Conservation (phyloP, 164 flowering plant species). For the Stephania cephalantha region DNA sequence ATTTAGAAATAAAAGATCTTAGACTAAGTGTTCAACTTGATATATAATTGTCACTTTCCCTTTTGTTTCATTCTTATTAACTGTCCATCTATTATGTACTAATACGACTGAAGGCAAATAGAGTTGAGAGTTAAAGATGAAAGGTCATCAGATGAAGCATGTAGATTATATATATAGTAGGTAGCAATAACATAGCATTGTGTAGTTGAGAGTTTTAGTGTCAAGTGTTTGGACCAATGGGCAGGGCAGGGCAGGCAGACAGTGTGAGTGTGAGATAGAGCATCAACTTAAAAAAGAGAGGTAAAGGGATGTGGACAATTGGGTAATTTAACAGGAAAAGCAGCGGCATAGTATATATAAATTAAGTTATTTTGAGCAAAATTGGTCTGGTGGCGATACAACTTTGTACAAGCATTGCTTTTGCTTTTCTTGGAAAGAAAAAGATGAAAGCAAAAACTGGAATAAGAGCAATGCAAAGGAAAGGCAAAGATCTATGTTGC, state of each 20-base stretch:
- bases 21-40: neutral
- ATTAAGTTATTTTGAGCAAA: slow-evolving; percentile 10
- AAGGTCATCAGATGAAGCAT: neutral
- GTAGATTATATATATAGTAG: neutral
- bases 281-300: neutral
- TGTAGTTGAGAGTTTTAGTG: neutral
- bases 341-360: slow-evolving; percentile 5
- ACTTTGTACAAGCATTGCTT: slow-evolving; percentile 26
- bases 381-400: slow-evolving; percentile 11
- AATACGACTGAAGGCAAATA: neutral
- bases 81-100: neutral
- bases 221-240: neutral
- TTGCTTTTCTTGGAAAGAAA: slow-evolving; percentile 43
- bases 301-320: neutral
- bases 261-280: neutral
- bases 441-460: slow-evolving; percentile 12
- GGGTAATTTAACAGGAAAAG: slow-evolving; percentile 13
- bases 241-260: too few relatives aligned
- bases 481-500: neutral
- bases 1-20: neutral
- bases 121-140: neutral
- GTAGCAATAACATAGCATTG: too few relatives aligned
- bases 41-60: neutral
- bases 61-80: slow-evolving; percentile 7
- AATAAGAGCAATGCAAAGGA: slow-evolving; percentile 1